These are phyloP conservation scores for Scheffersomyces insectosa DNA, from an alignment of 1,139 yeast species.

Conservation along the genomic window DNA sequence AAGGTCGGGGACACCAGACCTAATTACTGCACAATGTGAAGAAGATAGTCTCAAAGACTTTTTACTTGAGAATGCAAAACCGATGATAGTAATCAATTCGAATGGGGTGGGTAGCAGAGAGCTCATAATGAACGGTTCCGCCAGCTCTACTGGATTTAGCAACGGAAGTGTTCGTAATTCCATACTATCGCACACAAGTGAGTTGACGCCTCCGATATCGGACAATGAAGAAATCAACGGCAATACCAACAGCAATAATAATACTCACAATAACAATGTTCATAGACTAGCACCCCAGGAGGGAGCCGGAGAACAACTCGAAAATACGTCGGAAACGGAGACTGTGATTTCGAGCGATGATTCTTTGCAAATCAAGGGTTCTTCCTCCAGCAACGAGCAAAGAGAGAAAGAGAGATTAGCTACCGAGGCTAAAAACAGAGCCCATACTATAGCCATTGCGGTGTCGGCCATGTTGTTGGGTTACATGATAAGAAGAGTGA, in stretches of 20 bases:
- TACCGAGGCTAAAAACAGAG: not conserved
- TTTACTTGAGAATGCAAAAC: not conserved
- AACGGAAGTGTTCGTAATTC: not conserved
- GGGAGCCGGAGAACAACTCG: constrained; percentile 8
- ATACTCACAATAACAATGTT: not conserved
- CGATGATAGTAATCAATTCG: not conserved
- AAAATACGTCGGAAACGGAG: constrained; percentile 45
- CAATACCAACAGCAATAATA: too few relatives aligned
- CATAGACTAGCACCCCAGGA: constrained; percentile 1
- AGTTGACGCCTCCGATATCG: constrained; percentile 23
- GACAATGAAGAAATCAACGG: constrained; percentile 13
- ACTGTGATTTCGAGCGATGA: constrained; percentile 29
- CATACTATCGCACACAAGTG: not conserved
- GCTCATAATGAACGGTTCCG: not conserved
- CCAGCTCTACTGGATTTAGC: not conserved
- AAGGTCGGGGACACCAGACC: not conserved
- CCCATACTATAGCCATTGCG: constrained; percentile 8
- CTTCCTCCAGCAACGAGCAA: not conserved
- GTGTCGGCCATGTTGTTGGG: constrained; percentile 8
- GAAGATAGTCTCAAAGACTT: not conserved
- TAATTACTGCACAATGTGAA: not conserved
- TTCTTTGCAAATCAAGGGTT: not conserved
- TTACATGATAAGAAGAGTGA: constrained; percentile 6
- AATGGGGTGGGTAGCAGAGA: not conserved
- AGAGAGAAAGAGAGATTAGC: not conserved